A percentile compares a stretch with the other conserved stretches of the same genome.
These are phyloP conservation scores for Parsonsia alboflavescens DNA, from an alignment of 257 asterid genomes.

Conservation along the genomic window DNA sequence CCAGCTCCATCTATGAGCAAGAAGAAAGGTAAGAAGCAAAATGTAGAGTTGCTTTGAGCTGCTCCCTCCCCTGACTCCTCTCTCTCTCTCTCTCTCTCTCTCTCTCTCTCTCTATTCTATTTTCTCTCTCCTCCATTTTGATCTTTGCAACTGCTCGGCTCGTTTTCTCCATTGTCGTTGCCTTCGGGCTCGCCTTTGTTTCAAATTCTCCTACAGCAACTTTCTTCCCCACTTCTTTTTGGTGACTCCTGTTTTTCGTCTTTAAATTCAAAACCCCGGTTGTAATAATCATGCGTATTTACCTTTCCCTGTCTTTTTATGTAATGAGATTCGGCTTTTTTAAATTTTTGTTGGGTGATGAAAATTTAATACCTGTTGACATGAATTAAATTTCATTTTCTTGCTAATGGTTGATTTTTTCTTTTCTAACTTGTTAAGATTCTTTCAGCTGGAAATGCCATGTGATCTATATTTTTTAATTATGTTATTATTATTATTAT, in stretches of 20 bases:
- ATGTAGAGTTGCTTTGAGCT: too few relatives aligned
- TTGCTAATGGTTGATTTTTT: too few relatives aligned
- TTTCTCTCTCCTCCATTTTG: conserved; percentile 36
- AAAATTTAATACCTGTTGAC: conserved; percentile 2
- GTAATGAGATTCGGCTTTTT: background rate
- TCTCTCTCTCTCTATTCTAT: too few relatives aligned
- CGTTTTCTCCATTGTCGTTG: conserved; percentile 21
- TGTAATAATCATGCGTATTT: background rate
- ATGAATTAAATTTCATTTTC: conserved; percentile 4
- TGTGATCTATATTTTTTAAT: too few relatives aligned
- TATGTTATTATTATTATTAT: background rate
- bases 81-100: conserved; percentile 29
- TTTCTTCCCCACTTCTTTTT: conserved; percentile 17
- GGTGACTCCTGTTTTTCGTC: conserved; percentile 13
- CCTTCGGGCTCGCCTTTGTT: conserved; percentile 9
- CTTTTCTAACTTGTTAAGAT: too few relatives aligned
- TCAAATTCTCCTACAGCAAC: conserved; percentile 19
- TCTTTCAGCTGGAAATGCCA: too few relatives aligned
- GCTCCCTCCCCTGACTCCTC: conserved; percentile 12
- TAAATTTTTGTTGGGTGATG: background rate
- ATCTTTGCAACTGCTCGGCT: conserved; percentile 42
- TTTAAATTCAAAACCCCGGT: background rate
- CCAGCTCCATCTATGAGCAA: too few relatives aligned
- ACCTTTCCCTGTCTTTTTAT: background rate
- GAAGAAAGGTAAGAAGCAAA: too few relatives aligned